These are phyloP conservation scores for Apodospora peruviana DNA, from an alignment of 495 filamentous ascomycete genomes.

Conservation along the genomic window DNA sequence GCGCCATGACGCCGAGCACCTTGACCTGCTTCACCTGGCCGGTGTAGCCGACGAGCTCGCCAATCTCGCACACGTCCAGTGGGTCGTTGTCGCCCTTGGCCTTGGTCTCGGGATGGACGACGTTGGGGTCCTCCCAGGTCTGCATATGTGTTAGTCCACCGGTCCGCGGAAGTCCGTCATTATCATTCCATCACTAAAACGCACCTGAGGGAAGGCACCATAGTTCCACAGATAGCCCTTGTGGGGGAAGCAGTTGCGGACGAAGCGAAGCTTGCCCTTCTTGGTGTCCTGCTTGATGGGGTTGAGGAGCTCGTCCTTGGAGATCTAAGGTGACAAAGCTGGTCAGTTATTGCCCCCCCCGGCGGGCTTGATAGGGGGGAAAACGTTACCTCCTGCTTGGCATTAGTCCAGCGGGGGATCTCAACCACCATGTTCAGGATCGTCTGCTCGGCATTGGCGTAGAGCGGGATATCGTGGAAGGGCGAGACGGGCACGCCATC, in stretches of 20 bases:
- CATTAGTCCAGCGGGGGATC: conserved; percentile 99
- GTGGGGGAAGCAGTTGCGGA: conserved; percentile 99
- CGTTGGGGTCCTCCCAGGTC: conserved; percentile 99
- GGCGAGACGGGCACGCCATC: conserved; percentile 90
- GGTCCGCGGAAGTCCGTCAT: neutral
- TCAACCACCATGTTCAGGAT: conserved; percentile 99
- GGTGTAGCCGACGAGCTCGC: conserved; percentile 89
- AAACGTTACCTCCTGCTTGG: conserved; percentile 84
- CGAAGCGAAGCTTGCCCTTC: conserved; percentile 92
- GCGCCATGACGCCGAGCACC: conserved; percentile 97
- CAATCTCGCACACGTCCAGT: conserved; percentile 98
- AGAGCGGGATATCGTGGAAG: conserved; percentile 98
- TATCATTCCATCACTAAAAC: neutral
- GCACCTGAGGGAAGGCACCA: conserved; percentile 94
- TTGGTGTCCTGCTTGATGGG: conserved; percentile 92
- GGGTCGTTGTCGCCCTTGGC: conserved; percentile 99
- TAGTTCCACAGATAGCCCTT: conserved; percentile 99
- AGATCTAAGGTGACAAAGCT: conserved; percentile 58
- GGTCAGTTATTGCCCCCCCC: too few relatives aligned
- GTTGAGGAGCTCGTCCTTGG: conserved; percentile 94
- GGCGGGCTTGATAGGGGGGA: neutral
- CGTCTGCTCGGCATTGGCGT: conserved; percentile 87
- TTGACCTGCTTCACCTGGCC: conserved; percentile 99
- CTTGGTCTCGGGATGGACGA: conserved; percentile 96
- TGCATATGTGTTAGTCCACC: too few relatives aligned